Base-by-base conservation (phyloP, 2,329 filamentous ascomycete genomes). In the Epichloe gansuensis region DNA sequence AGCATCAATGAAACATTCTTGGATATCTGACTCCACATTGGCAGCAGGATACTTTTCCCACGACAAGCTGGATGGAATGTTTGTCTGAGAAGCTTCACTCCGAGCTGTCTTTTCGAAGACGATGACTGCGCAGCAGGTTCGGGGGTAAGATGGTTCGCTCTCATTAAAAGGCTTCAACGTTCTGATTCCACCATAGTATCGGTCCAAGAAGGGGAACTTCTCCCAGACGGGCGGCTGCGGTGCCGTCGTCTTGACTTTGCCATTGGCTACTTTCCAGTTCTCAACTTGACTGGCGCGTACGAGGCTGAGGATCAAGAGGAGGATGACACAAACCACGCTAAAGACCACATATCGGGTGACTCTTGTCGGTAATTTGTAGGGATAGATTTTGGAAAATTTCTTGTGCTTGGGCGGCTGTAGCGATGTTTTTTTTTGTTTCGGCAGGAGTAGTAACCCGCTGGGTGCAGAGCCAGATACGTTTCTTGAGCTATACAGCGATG, bases 121-220 rank as follows among this genome's bases (percentile, higher is more conserved):
- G 37, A 21, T 28, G 48, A 11, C 7, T 62, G 43, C 50, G 59
- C 55, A 9, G 53, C 43, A 69, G 77, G 67, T 58, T 84, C 83
- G 81, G 1, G 93, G 91, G 63, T 95, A 97, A 63, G 97, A 88
- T 0, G 91, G 85, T 9, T 76, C 72, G 58, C 91, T 91, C 47
- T 87, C 73, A 13, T 75, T 67, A 28, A 82, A 71, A 0, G 81
- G 69, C 0, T 87, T 80, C 56, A 98, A 64, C 0, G 79, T 85
- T 57, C 84, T 77, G 54, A 98, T 77, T 1, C 93, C 93, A 13
- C 90, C 91, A 65, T 96, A 93, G 65, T 96, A 98, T 57, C 91
- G 79, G 55, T 84, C 85, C 56, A 98, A 68, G 62, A 95, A 94
- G 0, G 83, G 81, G 64, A 95, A 97, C 9, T 78, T 80, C 65